Conservation (phyloP, 2,329 filamentous ascomycete genomes). For the Hymenoscyphus repandus region DNA sequence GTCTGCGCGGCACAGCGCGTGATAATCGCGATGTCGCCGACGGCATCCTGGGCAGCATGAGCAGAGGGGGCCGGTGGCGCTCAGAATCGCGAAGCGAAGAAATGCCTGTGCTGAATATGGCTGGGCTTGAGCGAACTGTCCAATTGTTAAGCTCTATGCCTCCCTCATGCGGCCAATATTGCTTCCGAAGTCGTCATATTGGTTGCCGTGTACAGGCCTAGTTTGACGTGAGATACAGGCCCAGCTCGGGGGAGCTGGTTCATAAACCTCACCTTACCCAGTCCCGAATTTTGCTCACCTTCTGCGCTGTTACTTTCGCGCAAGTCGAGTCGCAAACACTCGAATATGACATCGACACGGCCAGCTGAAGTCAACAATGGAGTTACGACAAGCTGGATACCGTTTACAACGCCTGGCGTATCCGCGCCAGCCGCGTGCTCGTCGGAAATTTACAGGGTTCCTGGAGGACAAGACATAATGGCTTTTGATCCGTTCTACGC, state of each 20-base stretch:
- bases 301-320: constrained; percentile 6
- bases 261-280: constrained; percentile 4
- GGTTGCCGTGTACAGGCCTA: too few relatives aligned
- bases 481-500: constrained; percentile 13
- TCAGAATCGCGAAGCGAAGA: too few relatives aligned
- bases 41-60: too few relatives aligned
- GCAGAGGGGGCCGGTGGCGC: neutral
- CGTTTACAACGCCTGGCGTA: constrained; percentile 14
- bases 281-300: neutral
- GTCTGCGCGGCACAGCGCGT: neutral
- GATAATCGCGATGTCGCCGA: neutral
- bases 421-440: constrained; percentile 9
- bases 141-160: too few relatives aligned
- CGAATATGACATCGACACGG: constrained; percentile 10
- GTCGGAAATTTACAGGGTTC: constrained; percentile 10
- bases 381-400: constrained; percentile 15
- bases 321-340: constrained; percentile 2
- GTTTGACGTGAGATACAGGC: neutral
- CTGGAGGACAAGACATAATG: constrained; percentile 5
- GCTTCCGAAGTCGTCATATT: too few relatives aligned
- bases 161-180: too few relatives aligned
- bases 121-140: too few relatives aligned
- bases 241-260: neutral
- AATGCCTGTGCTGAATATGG: too few relatives aligned
- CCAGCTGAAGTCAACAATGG: constrained; percentile 12